Conservation (phyloP, 768 basidiomycete genomes). For the Hygrophoropsis aurantiaca region DNA sequence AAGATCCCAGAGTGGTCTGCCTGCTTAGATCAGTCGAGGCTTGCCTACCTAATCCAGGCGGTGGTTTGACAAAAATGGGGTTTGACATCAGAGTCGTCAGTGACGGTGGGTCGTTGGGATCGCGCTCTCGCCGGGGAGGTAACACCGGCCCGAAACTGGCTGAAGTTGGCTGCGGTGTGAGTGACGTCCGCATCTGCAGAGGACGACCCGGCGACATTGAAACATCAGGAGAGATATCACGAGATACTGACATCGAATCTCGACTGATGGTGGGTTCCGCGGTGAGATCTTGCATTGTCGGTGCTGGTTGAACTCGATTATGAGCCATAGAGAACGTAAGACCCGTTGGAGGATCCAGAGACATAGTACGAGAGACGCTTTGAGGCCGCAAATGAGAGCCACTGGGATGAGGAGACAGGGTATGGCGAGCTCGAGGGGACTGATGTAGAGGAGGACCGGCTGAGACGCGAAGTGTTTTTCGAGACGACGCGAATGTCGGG, state of each 20-base stretch:
- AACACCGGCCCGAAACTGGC: constrained; percentile 41
- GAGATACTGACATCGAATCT: constrained; percentile 22
- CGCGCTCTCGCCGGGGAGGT: constrained; percentile 41
- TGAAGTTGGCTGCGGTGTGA: constrained; percentile 65
- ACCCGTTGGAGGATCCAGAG: constrained; percentile 60
- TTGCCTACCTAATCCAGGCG: constrained; percentile 32
- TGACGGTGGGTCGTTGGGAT: constrained; percentile 70
- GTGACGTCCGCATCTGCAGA: constrained; percentile 60
- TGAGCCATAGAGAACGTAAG: constrained; percentile 12
- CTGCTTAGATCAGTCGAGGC: constrained; percentile 21
- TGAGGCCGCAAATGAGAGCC: constrained; percentile 33
- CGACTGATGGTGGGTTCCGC: constrained; percentile 16
- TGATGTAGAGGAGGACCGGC: constrained; percentile 28
- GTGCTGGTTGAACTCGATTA: constrained; percentile 23
- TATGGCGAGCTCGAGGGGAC: constrained; percentile 36
- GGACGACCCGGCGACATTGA: constrained; percentile 50
- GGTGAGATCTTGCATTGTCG: constrained; percentile 35
- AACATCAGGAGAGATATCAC: constrained; percentile 36
- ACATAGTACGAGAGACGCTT: constrained; percentile 59
- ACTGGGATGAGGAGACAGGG: constrained; percentile 41
- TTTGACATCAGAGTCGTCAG: constrained; percentile 59
- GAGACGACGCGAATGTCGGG: constrained; percentile 23
- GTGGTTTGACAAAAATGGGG: constrained; percentile 70
- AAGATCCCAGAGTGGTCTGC: constrained; percentile 54
- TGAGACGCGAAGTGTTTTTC: constrained; percentile 30